These are phyloP conservation scores for Cenchrus americanus DNA, from an alignment of 176 grass and related monocot genomes.

Conservation along the genomic window DNA sequence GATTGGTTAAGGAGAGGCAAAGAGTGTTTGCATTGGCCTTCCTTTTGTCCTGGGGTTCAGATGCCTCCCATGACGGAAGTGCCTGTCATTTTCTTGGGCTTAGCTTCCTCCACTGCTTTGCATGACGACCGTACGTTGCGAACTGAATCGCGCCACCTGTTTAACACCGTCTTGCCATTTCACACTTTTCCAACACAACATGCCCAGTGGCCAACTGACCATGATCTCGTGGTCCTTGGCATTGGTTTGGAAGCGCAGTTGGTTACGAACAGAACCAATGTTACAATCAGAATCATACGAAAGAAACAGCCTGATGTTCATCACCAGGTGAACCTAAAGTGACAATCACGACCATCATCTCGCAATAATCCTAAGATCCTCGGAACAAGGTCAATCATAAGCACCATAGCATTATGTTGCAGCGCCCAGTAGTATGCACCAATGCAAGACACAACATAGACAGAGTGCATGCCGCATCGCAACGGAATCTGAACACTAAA, in stretches of 20 bases:
- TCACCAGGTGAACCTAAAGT: too few relatives aligned
- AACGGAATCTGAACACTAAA: background rate
- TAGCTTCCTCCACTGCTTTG: background rate
- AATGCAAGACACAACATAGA: background rate
- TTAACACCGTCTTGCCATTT: background rate
- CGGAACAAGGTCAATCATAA: too few relatives aligned
- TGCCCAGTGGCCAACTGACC: too few relatives aligned
- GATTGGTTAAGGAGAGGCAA: background rate
- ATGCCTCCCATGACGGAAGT: background rate
- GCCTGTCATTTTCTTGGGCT: constrained; percentile 24
- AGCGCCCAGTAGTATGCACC: too few relatives aligned
- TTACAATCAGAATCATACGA: too few relatives aligned
- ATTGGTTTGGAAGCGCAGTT: too few relatives aligned
- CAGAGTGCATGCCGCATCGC: background rate
- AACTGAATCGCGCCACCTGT: constrained; percentile 1
- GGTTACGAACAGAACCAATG: too few relatives aligned
- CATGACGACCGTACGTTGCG: background rate
- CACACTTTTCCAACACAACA: background rate
- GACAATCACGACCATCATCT: too few relatives aligned
- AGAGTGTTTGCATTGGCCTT: background rate
- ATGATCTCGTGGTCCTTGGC: background rate
- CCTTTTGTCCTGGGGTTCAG: background rate
- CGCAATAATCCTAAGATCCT: too few relatives aligned
- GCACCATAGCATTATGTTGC: too few relatives aligned
- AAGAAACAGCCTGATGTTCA: too few relatives aligned